These are phyloP conservation scores for Aphanomyces euteiches DNA, from an alignment of 352 stramenopile species.

Conservation along the genomic window DNA sequence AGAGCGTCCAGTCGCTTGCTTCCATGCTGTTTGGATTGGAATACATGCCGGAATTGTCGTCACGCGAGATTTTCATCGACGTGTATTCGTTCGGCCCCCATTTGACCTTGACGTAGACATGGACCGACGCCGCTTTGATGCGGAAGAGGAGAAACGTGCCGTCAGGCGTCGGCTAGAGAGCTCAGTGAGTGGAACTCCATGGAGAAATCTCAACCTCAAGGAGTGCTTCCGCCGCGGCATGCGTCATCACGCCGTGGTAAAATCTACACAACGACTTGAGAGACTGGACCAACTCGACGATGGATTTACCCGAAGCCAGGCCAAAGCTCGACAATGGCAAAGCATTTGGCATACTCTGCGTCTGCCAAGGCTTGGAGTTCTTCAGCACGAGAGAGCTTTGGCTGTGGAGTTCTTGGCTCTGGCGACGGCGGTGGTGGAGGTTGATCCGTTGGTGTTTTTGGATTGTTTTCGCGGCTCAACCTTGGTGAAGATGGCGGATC, in stretches of 20 bases:
- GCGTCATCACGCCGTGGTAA: slow-evolving; percentile 20
- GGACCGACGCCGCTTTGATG: slow-evolving; percentile 12
- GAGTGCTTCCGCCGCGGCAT: slow-evolving; percentile 6
- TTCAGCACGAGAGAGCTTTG: no score
- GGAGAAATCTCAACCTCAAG: background rate
- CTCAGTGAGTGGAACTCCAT: no score
- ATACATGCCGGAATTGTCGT: background rate
- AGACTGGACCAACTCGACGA: background rate
- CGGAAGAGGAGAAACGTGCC: slow-evolving; percentile 23
- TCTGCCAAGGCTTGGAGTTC: background rate
- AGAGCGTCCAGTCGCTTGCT: background rate
- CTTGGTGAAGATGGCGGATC: no score
- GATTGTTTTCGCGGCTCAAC: no score
- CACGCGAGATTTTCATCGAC: slow-evolving; percentile 16
- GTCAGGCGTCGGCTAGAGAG: background rate
- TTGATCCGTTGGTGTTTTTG: no score
- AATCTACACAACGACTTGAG: background rate
- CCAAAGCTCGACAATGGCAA: slow-evolving; percentile 27
- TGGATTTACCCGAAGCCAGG: background rate
- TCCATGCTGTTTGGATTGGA: slow-evolving; percentile 3
- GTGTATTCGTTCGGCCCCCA: slow-evolving; percentile 14
- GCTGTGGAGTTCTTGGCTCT: no score
- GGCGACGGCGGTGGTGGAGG: no score
- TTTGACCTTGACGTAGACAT: slow-evolving; percentile 28
- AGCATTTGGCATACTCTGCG: slow-evolving; percentile 10